Evolutionary conservation across 345 rosid genomes (phyloP), one percentile per base, ranked within the genome.

Genomic region (Triadica sebifera): DNA sequence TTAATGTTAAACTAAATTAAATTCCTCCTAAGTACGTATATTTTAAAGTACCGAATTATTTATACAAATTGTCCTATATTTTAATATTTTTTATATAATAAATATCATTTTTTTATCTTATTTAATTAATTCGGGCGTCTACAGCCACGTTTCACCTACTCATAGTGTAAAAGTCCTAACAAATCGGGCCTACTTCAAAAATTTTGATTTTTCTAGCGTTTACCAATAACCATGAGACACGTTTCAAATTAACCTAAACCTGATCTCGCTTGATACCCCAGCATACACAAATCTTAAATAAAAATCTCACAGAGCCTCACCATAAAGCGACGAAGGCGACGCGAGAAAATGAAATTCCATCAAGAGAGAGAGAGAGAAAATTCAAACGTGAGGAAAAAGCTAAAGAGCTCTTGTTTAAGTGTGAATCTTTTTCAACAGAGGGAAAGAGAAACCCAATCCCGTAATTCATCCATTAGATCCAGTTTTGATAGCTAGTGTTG

Each of bases 321-420:
- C 7, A 53, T 25, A 12, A 38, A 45, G 4, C 19, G 47, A 67
- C 29, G 47, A 67, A 46, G 39, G 11, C 46, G 64, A 43, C 22
- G 1, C 79, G 74, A 76, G 79, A 76, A 76, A 69, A 61, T 76
- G 74, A 76, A 62, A 76, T 60, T 16, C 8, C 6, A 9, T 16
- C 3, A 29, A 24, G 24, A 47, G 16, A 15, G 17, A n/a, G n/a
- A n/a, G n/a, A 9, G 4, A 59, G 46, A 39, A 34, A 59, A 43
- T 25, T 39, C 49, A 56, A 75, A 50, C 15, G 4, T 4, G 51
- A 47, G 67, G 7, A 29, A 12, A 43, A 43, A 12, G 49, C 55
- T 39, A n/a, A 17, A 45, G n/a, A 6, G 51, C 17, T 51, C 11
- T 20, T 51, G 6, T n/a, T 20, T 1, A 22, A 38, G 17, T 0